Conservation (phyloP, 805 yeast species). For the Dipodascus albidus region DNA sequence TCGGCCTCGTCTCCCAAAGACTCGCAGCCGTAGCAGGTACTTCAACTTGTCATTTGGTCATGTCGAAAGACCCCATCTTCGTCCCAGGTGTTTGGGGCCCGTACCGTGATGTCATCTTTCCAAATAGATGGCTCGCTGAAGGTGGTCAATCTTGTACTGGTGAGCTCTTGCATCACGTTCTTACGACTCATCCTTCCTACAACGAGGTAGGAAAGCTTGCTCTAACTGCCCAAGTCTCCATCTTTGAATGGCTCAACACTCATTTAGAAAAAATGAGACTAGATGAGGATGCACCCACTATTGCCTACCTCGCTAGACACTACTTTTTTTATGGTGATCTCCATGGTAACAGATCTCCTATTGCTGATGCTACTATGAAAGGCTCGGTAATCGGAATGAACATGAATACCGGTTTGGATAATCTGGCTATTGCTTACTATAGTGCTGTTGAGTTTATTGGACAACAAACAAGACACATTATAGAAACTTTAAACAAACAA, state of each 20-base stretch:
- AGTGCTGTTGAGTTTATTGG: conserved; percentile 97
- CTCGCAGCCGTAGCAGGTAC: conserved; percentile 98
- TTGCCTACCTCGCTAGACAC: conserved; percentile 72
- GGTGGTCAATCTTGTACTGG: conserved; percentile 99
- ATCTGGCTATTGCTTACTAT: conserved; percentile 73
- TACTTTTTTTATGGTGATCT: conserved; percentile 90
- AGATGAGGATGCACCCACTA: conserved; percentile 50
- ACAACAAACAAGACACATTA: conserved; percentile 92
- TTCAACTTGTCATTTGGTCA: conserved; percentile 88
- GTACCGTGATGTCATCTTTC: conserved; percentile 81
- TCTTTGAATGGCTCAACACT: conserved; percentile 74
- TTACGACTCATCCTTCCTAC: conserved; percentile 82
- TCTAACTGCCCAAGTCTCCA: conserved; percentile 35
- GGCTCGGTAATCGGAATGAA: conserved; percentile 88
- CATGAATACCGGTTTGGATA: conserved; percentile 80
- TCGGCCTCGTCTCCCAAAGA: conserved; percentile 29
- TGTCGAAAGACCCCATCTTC: conserved; percentile 74
- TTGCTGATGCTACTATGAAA: conserved; percentile 88
- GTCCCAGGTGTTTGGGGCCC: conserved; percentile 99
- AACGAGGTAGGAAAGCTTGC: conserved; percentile 57
- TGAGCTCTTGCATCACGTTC: conserved; percentile 78
- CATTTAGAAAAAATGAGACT: conserved; percentile 55
- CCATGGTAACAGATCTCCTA: conserved; percentile 96
- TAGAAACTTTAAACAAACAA: conserved; percentile 66
- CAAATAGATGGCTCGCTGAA: conserved; percentile 89